Conservation (phyloP, 2,329 filamentous ascomycete genomes). For the Colletotrichum agaves region DNA sequence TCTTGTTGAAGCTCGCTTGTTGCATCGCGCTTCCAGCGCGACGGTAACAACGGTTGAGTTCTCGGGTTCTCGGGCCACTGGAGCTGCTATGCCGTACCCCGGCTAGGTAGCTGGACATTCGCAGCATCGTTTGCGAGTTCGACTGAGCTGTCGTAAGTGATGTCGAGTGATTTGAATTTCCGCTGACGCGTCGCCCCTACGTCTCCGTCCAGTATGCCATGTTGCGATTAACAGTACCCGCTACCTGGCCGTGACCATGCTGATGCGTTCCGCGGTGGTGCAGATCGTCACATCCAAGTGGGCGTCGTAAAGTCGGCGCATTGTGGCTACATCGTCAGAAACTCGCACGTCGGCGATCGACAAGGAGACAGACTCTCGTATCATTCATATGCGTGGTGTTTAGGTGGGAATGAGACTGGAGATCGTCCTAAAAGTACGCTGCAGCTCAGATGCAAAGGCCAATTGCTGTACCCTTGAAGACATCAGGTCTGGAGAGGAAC, state of each 20-base stretch:
- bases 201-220: no score
- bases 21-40: neutral
- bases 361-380: neutral
- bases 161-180: neutral
- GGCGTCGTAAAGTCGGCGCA: constrained; percentile 8
- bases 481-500: no score
- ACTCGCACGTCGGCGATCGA: neutral
- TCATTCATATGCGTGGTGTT: no score
- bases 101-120: neutral
- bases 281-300: neutral
- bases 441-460: no score
- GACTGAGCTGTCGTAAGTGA: neutral
- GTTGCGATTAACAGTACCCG: no score
- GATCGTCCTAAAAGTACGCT: no score
- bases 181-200: no score
- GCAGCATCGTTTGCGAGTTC: neutral
- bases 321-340: neutral
- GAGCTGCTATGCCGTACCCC: neutral
- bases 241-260: no score
- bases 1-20: neutral
- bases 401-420: no score
- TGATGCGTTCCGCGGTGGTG: neutral
- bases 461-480: no score
- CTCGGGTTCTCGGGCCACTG: neutral
- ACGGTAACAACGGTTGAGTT: neutral